Conservation (phyloP, 805 yeast species). For the Suhomyces tanzawaensis region DNA sequence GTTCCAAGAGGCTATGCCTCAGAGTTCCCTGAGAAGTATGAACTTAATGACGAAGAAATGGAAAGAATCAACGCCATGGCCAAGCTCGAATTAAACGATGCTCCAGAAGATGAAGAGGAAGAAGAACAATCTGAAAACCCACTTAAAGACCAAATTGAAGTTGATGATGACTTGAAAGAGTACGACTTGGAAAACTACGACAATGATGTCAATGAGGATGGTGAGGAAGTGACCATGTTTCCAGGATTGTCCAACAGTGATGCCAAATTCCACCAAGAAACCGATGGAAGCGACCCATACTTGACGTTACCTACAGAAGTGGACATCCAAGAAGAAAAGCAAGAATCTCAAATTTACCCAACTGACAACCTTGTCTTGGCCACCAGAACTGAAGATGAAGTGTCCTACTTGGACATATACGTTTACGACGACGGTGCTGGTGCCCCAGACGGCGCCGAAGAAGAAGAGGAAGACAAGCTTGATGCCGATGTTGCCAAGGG, state of each 20-base stretch:
- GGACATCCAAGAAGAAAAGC: conserved; percentile 72
- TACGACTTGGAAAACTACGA: conserved; percentile 86
- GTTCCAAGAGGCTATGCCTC: conserved; percentile 95
- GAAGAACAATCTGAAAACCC: conserved; percentile 26
- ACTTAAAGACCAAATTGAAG: conserved; percentile 53
- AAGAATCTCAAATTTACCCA: conserved; percentile 82
- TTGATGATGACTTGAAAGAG: conserved; percentile 84
- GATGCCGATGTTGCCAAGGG: conserved; percentile 79
- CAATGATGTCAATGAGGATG: conserved; percentile 58
- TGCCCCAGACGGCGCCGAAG: conserved; percentile 64
- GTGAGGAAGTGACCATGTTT: conserved; percentile 61
- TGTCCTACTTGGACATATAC: conserved; percentile 88
- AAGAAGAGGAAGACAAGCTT: conserved; percentile 62
- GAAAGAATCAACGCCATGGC: conserved; percentile 86
- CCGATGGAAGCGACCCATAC: conserved; percentile 55
- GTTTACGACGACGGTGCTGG: conserved; percentile 94
- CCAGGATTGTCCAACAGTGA: conserved; percentile 63
- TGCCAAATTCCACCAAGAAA: conserved; percentile 50
- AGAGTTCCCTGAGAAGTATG: conserved; percentile 87
- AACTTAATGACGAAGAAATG: conserved; percentile 88
- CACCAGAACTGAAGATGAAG: conserved; percentile 93
- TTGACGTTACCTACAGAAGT: conserved; percentile 59
- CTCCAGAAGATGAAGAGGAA: conserved; percentile 59
- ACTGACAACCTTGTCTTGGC: conserved; percentile 88
- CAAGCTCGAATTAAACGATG: conserved; percentile 74